Percentiles rank a stretch among this genome's conserved stretches.
These are phyloP conservation scores for Noccaea bulbosa DNA, from an alignment of 345 rosid genomes.

Conservation along the genomic window DNA sequence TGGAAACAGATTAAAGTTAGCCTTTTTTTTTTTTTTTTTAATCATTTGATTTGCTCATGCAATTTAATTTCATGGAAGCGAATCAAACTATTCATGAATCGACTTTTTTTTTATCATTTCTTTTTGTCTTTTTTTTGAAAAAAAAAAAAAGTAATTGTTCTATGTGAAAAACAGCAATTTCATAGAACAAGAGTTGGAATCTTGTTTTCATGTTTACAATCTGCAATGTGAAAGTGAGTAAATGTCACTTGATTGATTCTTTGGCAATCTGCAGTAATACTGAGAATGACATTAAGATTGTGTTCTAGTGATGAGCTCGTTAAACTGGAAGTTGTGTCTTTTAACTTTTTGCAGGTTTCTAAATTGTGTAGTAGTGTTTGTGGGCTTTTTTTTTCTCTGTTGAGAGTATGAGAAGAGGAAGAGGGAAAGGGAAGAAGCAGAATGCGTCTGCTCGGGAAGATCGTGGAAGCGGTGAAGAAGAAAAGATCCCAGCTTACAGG, in stretches of 20 bases:
- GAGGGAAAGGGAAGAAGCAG: slow-evolving; percentile 79
- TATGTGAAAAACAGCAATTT: neutral
- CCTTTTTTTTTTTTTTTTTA: neutral
- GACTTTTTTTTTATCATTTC: no score
- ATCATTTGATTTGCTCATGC: slow-evolving; percentile 41
- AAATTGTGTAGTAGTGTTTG: neutral
- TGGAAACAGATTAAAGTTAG: neutral
- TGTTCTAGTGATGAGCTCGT: neutral
- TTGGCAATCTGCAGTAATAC: neutral
- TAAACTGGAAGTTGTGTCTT: neutral
- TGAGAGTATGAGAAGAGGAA: slow-evolving; percentile 54
- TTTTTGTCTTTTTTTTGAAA: no score
- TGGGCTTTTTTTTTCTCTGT: neutral
- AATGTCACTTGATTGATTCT: slow-evolving; percentile 6
- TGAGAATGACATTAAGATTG: neutral
- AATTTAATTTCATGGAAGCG: slow-evolving; percentile 2
- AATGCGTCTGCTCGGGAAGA: slow-evolving; percentile 51
- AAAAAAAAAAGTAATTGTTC: neutral
- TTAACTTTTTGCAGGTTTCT: slow-evolving; percentile 19
- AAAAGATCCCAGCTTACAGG: slow-evolving; percentile 53
- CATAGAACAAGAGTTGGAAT: neutral
- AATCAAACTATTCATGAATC: neutral
- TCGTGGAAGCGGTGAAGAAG: slow-evolving; percentile 66
- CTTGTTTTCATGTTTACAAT: slow-evolving; percentile 5
- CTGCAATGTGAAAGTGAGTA: neutral